A percentile compares a stretch with the other conserved stretches of the same genome.
phyloP scores from a whole-genome alignment of 1,139 yeast species.

The Geotrichum siamense region DNA sequence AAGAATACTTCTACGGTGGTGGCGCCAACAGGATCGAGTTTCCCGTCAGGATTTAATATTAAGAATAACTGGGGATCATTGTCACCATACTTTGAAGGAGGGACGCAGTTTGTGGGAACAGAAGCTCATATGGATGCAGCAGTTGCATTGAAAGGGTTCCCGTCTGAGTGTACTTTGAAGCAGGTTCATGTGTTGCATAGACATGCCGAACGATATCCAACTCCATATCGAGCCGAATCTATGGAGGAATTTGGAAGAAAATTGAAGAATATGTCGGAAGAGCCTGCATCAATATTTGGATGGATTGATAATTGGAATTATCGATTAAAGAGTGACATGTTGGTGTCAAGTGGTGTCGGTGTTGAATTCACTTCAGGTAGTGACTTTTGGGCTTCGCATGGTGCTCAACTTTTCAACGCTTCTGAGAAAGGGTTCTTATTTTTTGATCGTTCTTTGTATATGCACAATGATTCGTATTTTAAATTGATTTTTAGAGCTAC shows the following conservation, averaged over 20 bases:
- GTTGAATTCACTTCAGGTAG: slow-evolving; percentile 37
- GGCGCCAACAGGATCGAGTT: slow-evolving; percentile 37
- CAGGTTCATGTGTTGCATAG: slow-evolving; percentile 41
- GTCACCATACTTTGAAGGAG: slow-evolving; percentile 39
- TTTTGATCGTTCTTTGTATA: slow-evolving; percentile 28
- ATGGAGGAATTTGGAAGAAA: slow-evolving; percentile 30
- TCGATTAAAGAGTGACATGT: slow-evolving; percentile 32
- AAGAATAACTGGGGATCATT: slow-evolving; percentile 39
- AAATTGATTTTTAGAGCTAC: slow-evolving; percentile 35
- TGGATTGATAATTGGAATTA: slow-evolving; percentile 37
- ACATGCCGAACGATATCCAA: slow-evolving; percentile 40
- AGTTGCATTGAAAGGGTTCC: background rate
- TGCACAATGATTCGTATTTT: slow-evolving; percentile 31
- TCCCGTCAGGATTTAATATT: slow-evolving; percentile 37
- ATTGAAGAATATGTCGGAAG: slow-evolving; percentile 21
- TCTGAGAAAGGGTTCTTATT: slow-evolving; percentile 24
- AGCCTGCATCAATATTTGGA: slow-evolving; percentile 27
- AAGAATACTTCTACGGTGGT: slow-evolving; percentile 32
- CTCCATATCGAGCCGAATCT: slow-evolving; percentile 26
- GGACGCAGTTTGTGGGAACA: slow-evolving; percentile 32
- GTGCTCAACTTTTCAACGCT: slow-evolving; percentile 33
- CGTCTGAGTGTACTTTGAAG: slow-evolving; percentile 25
- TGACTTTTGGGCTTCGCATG: slow-evolving; percentile 39
- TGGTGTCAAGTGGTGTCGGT: slow-evolving; percentile 37
- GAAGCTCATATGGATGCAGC: slow-evolving; percentile 21